phyloP scores from a whole-genome alignment of 1,139 yeast genomes.

The Ogataea hybrid region DNA sequence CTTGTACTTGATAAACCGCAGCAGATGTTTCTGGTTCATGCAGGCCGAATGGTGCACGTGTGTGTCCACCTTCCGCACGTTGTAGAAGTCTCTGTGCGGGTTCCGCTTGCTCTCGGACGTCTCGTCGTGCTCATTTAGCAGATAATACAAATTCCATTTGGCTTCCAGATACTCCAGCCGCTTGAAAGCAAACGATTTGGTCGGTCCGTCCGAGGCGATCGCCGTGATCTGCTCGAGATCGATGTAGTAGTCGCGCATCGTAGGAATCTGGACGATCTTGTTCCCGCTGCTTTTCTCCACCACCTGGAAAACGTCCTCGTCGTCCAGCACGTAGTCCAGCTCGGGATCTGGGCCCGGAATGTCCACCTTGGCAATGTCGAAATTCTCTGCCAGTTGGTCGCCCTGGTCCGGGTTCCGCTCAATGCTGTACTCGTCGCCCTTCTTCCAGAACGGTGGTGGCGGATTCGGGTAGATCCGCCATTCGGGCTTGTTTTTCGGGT shows the following conservation, averaged over 20 bases:
- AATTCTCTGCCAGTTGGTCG: constrained; percentile 40
- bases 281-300: constrained; percentile 29
- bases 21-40: constrained; percentile 95
- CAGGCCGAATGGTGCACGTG: constrained; percentile 99
- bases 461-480: constrained; percentile 94
- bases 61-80: constrained; percentile 97
- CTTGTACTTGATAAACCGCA: constrained; percentile 92
- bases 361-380: constrained; percentile 55
- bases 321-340: constrained; percentile 50
- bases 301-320: constrained; percentile 63
- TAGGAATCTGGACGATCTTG: constrained; percentile 62
- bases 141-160: constrained; percentile 87
- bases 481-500: constrained; percentile 70
- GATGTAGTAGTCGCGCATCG: constrained; percentile 75
- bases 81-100: constrained; percentile 97
- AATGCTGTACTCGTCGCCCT: constrained; percentile 36
- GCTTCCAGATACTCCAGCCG: constrained; percentile 93
- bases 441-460: constrained; percentile 88
- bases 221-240: constrained; percentile 72
- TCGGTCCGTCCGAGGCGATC: constrained; percentile 90
- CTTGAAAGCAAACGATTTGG: constrained; percentile 95
- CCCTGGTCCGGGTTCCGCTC: constrained; percentile 13
- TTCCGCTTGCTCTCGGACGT: constrained; percentile 77
- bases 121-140: constrained; percentile 91
- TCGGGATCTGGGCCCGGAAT: constrained; percentile 62